Conservation (phyloP, 257 asterid genomes). For the Solanum commersonii region DNA sequence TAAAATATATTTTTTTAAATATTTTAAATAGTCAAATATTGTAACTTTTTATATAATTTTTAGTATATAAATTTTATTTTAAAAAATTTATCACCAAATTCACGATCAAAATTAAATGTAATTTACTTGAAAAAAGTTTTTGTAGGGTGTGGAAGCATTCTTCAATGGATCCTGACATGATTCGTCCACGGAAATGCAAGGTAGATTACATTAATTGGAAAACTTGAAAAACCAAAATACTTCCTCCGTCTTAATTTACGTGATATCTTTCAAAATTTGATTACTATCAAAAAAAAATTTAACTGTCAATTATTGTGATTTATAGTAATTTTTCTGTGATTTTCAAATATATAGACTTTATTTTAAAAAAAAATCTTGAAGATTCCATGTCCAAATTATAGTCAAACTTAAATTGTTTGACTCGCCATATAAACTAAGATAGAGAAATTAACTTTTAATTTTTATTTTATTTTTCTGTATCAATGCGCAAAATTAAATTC, state of each 20-base stretch:
- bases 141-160: neutral
- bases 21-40: too few relatives aligned
- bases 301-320: accelerated
- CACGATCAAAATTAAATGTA: neutral
- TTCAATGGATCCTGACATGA: neutral
- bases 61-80: neutral
- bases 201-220: neutral
- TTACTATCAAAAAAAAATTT: too few relatives aligned
- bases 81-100: neutral
- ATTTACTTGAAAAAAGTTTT: neutral
- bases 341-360: neutral
- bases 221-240: neutral
- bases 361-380: neutral
- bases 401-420: neutral
- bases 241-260: accelerated
- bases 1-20: too few relatives aligned
- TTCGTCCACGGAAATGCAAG: neutral
- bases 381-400: neutral
- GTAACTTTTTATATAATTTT: too few relatives aligned
- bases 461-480: neutral
- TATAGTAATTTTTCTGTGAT: neutral
- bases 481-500: neutral
- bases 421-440: neutral
- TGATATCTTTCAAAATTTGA: neutral
- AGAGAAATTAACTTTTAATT: neutral